Base-by-base conservation (phyloP, 2,329 filamentous ascomycete genomes). In the Mycosphaerella sp. region DNA sequence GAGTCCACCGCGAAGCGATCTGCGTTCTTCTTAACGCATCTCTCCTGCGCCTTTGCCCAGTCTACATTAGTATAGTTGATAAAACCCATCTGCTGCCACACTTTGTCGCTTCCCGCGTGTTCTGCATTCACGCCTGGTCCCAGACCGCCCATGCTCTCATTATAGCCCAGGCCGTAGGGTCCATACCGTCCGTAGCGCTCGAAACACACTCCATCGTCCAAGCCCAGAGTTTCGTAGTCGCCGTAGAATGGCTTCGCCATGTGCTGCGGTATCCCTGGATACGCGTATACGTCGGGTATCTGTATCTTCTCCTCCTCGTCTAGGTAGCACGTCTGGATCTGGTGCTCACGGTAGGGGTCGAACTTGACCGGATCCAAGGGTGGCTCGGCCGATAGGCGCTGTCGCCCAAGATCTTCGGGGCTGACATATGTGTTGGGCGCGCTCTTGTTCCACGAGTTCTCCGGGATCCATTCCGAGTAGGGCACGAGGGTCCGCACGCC, bases 281-380 rank as follows among this genome's bases (percentile, higher is more conserved):
- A 88, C 1, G 81, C 84, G 63, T 80, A 86, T 21, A 86, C 68
- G 55, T 84, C 78, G 0, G 85, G 85, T 0, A 76, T 75, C 0
- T 70, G 61, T 2, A 83, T 66, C 27, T 72, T 79, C 39, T 80
- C 75, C 12, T 78, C 75, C 16, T 73, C 70, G 60, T 87, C 83
- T 28, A 87, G 71, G 59, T 78, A 86, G 69, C 85, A 88, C 6
- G 74, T 72, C 55, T 79, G 71, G 12, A 84, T 78, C 14, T 73
- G 70, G 47, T 77, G 71, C 58, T 72, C 69, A 12, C 70, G 67
- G 58, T 76, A 77, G 9, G 74, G 74, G 51, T 70, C 67, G 66
- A 72, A 75, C 12, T 71, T 66, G 30, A 67, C 54, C 3, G 68
- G 68, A 14, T 70, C 63, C 37, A 71, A 50, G 1, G 67, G 64